Evolutionary conservation across 352 stramenopile genomes (phyloP).

Genomic region (Phytophthora pluvialis): DNA sequence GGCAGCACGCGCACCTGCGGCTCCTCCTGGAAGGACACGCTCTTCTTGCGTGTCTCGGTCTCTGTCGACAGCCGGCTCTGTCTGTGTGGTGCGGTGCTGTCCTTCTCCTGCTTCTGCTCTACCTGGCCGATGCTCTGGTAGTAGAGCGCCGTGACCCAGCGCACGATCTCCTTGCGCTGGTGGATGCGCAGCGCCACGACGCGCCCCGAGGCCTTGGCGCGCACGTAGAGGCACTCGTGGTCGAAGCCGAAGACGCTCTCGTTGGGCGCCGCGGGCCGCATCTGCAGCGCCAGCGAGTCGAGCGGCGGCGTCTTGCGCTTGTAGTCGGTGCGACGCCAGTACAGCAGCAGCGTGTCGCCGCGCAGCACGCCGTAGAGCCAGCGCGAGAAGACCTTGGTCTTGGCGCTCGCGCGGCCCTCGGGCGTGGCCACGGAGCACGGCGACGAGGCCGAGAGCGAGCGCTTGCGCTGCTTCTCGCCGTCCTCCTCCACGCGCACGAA

Average conservation of each 20-base stretch:
- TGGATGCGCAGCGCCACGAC: slow-evolving; percentile 62
- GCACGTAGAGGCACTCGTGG: slow-evolving; percentile 66
- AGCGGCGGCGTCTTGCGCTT: slow-evolving; percentile 57
- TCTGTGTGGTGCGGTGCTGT: slow-evolving; percentile 4
- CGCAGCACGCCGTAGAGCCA: slow-evolving; percentile 65
- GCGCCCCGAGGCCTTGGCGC: slow-evolving; percentile 41
- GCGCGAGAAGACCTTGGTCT: slow-evolving; percentile 52
- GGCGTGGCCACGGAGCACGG: slow-evolving; percentile 30
- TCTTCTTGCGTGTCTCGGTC: slow-evolving; percentile 40
- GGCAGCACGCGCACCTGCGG: slow-evolving; percentile 58
- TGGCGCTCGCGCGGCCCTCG: slow-evolving; percentile 37
- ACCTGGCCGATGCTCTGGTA: slow-evolving; percentile 52
- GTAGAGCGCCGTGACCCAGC: slow-evolving; percentile 68
- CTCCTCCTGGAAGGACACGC: slow-evolving; percentile 62
- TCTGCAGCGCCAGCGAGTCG: slow-evolving; percentile 48
- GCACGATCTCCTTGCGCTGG: slow-evolving; percentile 68
- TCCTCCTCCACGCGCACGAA: slow-evolving; percentile 66
- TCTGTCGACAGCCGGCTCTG: slow-evolving; percentile 12
- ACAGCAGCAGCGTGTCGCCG: slow-evolving; percentile 51
- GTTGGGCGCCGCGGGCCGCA: slow-evolving; percentile 44
- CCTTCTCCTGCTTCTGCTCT: slow-evolving; percentile 7
- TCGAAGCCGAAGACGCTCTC: slow-evolving; percentile 71
- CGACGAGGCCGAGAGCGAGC: slow-evolving; percentile 33
- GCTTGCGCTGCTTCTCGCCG: slow-evolving; percentile 42
- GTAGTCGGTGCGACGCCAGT: slow-evolving; percentile 64